Base-by-base conservation (phyloP, 257 asterid genomes). In the Petrea volubilis region DNA sequence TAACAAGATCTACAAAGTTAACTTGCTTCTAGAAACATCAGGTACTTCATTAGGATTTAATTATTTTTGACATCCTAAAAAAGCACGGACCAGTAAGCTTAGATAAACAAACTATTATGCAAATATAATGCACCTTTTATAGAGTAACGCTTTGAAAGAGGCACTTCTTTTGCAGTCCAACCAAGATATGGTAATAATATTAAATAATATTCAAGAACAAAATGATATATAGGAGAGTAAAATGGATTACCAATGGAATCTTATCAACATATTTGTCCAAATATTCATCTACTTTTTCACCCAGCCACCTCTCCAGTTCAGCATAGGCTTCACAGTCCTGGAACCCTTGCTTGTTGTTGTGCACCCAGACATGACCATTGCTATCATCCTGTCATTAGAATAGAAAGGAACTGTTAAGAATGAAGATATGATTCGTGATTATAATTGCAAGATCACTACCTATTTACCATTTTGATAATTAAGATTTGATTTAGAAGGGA, bases 281-380 rank as follows among this genome's bases (percentile, higher is more conserved):
- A 79, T 90, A 90, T 34, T 64, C 83, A 74, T 90, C 92, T 13
- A 81, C 76, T 72, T 60, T 85, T 62, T 38, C 78, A 55, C 92
- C 90, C 68, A 90, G 78, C 97, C 97, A 90, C 72, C 78, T 78
- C 90, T 90, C 96, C 72, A 90, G 80, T 64, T 74, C 88, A 64
- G 92, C 97, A 79, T 90, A 88, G 57, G 83, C 86, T 83, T 90
- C 94, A 61, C 93, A 90, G 64, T 90, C 97, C 81, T 83, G 96
- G 69, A 90, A 90, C 29, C 94, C 94, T 82, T 90, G 97, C 84
- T 90, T 90, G 79, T 83, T 90, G 70, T 80, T 90, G 80, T 88
- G 97, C 82, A 90, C 96, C 97, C 88, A 90, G 28, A 75, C 93
- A 67, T 65, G 78, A 64, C 93, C 97, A 31, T 73, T 44, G 61